Conservation (phyloP, 2,329 filamentous ascomycete species). For the Lasiodiplodia sp. region DNA sequence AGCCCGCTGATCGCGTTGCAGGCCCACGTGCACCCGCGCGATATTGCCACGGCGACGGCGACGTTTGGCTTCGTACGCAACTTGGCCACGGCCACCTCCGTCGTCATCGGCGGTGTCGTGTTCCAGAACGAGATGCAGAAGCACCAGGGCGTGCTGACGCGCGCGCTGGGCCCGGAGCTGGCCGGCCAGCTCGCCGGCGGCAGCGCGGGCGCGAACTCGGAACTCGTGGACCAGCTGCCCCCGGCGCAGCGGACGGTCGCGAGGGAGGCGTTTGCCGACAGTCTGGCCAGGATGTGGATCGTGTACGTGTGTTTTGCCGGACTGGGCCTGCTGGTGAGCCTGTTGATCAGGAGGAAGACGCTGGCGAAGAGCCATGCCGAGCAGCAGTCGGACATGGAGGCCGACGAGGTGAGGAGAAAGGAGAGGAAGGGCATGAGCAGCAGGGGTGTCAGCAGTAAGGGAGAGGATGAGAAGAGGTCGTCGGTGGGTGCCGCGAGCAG, state of each 20-base stretch:
- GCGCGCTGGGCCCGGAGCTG: constrained; percentile 59
- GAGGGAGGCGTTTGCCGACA: constrained; percentile 52
- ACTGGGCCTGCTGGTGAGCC: constrained; percentile 47
- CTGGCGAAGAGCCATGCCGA: constrained; percentile 54
- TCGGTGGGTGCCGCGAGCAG: background rate
- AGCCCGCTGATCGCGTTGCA: constrained; percentile 73
- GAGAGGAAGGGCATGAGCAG: constrained; percentile 2
- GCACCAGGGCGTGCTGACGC: constrained; percentile 57
- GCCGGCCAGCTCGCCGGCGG: constrained; percentile 64
- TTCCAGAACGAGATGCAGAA: constrained; percentile 77
- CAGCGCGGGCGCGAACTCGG: constrained; percentile 67
- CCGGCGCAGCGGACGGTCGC: constrained; percentile 53
- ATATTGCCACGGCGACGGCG: constrained; percentile 73
- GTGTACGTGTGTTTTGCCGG: constrained; percentile 54
- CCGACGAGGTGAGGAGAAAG: constrained; percentile 42
- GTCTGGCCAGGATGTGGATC: constrained; percentile 58
- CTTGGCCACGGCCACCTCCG: constrained; percentile 70
- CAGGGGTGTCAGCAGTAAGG: background rate
- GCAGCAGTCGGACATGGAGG: constrained; percentile 58
- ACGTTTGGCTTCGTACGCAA: constrained; percentile 74
- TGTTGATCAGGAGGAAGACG: constrained; percentile 52
- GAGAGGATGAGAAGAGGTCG: background rate
- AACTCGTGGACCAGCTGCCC: constrained; percentile 62
- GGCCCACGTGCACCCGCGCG: constrained; percentile 65
- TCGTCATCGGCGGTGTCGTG: constrained; percentile 78